A percentile compares a stretch with the other conserved stretches of the same genome.
phyloP scores from a whole-genome alignment of 257 asterid genomes.

The Vinca minor region DNA sequence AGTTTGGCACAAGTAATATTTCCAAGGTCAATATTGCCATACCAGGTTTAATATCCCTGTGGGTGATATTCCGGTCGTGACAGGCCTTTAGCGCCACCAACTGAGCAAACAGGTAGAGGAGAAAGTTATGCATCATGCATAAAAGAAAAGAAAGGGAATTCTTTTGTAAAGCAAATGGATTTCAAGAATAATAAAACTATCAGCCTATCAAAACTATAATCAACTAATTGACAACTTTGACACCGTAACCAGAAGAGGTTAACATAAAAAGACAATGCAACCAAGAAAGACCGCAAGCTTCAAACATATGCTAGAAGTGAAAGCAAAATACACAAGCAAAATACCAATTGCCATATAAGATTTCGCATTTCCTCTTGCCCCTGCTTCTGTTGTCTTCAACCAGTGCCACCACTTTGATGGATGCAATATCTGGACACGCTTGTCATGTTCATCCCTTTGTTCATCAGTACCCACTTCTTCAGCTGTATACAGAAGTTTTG shows the following conservation, averaged over 20 bases:
- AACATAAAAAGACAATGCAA: neutral
- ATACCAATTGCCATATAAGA: conserved; percentile 83
- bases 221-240: neutral
- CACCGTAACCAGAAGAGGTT: neutral
- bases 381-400: conserved; percentile 88
- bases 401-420: conserved; percentile 99
- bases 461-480: conserved; percentile 60
- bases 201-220: neutral
- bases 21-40: conserved; percentile 20
- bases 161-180: neutral
- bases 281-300: neutral
- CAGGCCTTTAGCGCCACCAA: conserved; percentile 86
- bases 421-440: conserved; percentile 74
- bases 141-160: neutral
- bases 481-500: conserved; percentile 82
- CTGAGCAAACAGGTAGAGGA: conserved; percentile 34
- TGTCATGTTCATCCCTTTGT: conserved; percentile 43
- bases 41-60: conserved; percentile 99
- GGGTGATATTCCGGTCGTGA: conserved; percentile 90
- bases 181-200: neutral
- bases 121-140: conserved; percentile 14
- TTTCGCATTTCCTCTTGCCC: conserved; percentile 77
- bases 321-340: conserved; percentile 12
- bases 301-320: conserved; percentile 1
- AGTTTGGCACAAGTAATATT: neutral